Percentiles rank a stretch among this genome's conserved stretches.
phyloP scores from a whole-genome alignment of 495 filamentous ascomycete genomes.

The Tetracladium marchalianum region DNA sequence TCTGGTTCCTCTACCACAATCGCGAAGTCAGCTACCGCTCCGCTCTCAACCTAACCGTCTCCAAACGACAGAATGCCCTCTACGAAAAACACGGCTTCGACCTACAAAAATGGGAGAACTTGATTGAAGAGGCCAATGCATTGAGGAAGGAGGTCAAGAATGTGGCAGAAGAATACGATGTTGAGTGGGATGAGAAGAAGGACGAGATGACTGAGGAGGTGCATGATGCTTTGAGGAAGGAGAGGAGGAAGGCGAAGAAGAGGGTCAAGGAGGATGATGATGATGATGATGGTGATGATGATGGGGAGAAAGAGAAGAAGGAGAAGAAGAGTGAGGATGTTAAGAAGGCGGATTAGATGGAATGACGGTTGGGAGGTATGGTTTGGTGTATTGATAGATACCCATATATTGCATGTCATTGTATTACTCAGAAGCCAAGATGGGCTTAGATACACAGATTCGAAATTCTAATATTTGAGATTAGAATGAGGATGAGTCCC shows the following conservation, averaged over 20 bases:
- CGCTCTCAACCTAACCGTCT: constrained; percentile 79
- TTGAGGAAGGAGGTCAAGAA: constrained; percentile 70
- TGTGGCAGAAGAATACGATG: constrained; percentile 82
- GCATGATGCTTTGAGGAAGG: constrained; percentile 56
- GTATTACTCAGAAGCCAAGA: too few species aligned
- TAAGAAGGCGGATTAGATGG: constrained; percentile 28
- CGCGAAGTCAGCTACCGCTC: constrained; percentile 78
- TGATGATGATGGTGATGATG: constrained; percentile 21
- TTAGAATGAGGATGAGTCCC: too few species aligned
- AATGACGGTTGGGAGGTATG: not conserved
- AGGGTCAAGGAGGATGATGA: constrained; percentile 29
- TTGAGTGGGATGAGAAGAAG: constrained; percentile 80
- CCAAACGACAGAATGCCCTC: constrained; percentile 61
- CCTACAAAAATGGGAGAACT: constrained; percentile 58
- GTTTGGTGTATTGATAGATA: not conserved
- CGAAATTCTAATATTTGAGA: too few species aligned
- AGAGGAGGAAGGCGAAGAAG: constrained; percentile 37
- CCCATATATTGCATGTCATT: not conserved
- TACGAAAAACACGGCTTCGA: constrained; percentile 72
- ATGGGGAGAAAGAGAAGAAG: constrained; percentile 31
- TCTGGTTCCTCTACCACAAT: constrained; percentile 93
- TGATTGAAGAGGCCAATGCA: constrained; percentile 75
- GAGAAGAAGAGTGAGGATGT: constrained; percentile 24
- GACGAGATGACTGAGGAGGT: constrained; percentile 72
- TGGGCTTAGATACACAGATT: too few species aligned